Percentiles rank a stretch among this genome's conserved stretches.
Evolutionary conservation across 768 basidiomycete genomes (phyloP).

Genomic region (Nidularia pulvinata): DNA sequence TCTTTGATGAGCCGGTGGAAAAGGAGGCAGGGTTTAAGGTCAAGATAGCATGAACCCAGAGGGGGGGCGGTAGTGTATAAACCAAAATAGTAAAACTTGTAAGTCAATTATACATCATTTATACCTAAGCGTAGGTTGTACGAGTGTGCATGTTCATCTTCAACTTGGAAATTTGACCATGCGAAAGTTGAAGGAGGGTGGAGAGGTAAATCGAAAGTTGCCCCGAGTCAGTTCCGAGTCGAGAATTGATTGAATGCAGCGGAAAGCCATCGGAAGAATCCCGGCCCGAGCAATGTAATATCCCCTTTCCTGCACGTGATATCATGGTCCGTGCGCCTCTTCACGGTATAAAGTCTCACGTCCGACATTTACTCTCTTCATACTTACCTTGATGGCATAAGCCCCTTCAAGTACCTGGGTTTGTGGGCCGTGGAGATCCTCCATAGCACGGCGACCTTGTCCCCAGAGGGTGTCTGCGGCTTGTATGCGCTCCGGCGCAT

Average conservation of each 20-base stretch:
- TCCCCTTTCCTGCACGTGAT: no score
- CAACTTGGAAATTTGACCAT: no score
- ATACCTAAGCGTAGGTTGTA: not conserved
- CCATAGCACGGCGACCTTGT: constrained; percentile 20
- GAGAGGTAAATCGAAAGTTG: no score
- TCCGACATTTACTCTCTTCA: constrained; percentile 9
- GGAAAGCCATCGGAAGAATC: no score
- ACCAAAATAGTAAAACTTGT: not conserved
- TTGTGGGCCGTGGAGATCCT: constrained; percentile 4
- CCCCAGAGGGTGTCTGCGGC: constrained; percentile 23
- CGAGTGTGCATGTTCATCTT: no score
- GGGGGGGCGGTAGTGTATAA: not conserved
- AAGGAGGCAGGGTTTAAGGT: constrained; percentile 29
- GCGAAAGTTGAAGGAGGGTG: no score
- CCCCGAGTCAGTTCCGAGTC: no score
- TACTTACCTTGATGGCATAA: constrained; percentile 1
- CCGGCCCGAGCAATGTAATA: no score
- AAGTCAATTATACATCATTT: not conserved
- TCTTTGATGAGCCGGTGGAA: constrained; percentile 70
- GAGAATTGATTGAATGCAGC: no score
- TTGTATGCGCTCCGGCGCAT: constrained; percentile 72
- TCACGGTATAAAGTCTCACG: not conserved
- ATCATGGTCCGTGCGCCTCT: no score
- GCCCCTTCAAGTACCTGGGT: not conserved
- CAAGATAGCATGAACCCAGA: constrained; percentile 18